These are phyloP conservation scores for Remersonia thermophila DNA, from an alignment of 2,329 filamentous ascomycete species.

Conservation along the genomic window DNA sequence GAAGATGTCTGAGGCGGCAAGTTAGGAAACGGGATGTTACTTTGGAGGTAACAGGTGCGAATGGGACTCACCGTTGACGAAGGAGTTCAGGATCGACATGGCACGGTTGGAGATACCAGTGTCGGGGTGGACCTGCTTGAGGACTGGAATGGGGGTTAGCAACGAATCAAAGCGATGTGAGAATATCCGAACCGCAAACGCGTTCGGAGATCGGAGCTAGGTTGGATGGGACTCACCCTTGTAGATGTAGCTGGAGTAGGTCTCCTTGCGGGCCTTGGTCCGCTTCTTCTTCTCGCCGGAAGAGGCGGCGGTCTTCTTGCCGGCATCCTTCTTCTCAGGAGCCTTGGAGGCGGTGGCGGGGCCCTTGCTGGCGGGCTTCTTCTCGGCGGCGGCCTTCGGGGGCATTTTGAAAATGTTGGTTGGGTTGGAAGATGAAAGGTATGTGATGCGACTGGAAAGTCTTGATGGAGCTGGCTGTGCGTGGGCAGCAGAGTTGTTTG, in stretches of 20 bases:
- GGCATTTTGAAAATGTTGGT: constrained; percentile 58
- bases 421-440: constrained; percentile 15
- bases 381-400: constrained; percentile 83
- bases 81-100: constrained; percentile 99
- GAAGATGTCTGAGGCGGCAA: constrained; percentile 69
- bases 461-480: constrained; percentile 17
- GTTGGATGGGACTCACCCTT: constrained; percentile 57
- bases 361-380: constrained; percentile 98
- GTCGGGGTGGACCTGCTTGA: constrained; percentile 99
- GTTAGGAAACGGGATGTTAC: constrained; percentile 15
- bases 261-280: constrained; percentile 99
- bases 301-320: constrained; percentile 97
- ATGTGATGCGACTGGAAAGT: constrained; percentile 16
- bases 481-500: constrained; percentile 32
- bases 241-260: constrained; percentile 99
- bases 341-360: constrained; percentile 59
- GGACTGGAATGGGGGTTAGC: constrained; percentile 45
- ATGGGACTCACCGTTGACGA: constrained; percentile 73
- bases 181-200: no score
- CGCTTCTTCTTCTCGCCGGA: constrained; percentile 99
- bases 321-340: constrained; percentile 94
- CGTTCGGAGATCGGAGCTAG: neutral
- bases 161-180: neutral
- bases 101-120: constrained; percentile 99
- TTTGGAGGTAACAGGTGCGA: neutral